A percentile compares a stretch with the other conserved stretches of the same genome.
Conservation (phyloP, 495 filamentous ascomycete genomes). For the Hypoxylon lenormandii region DNA sequence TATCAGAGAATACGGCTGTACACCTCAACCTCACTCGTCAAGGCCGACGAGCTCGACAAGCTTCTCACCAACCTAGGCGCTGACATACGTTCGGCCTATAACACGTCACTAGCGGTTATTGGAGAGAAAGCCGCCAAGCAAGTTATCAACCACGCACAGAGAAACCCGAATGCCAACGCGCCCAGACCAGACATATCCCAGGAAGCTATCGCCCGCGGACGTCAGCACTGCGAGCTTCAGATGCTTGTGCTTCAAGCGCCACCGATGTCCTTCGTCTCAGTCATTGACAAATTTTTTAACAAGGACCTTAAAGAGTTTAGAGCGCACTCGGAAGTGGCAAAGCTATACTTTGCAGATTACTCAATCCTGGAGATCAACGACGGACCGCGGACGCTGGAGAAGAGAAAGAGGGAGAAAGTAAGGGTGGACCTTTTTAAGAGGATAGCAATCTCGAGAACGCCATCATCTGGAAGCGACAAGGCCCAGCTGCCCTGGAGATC, state of each 20-base stretch:
- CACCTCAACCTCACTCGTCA: slow-evolving; percentile 56
- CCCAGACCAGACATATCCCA: slow-evolving; percentile 40
- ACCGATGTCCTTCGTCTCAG: slow-evolving; percentile 60
- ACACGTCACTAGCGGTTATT: slow-evolving; percentile 51
- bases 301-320: slow-evolving; percentile 57
- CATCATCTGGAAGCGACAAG: slow-evolving; percentile 27
- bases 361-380: slow-evolving; percentile 63
- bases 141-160: slow-evolving; percentile 41
- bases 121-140: slow-evolving; percentile 48
- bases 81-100: slow-evolving; percentile 63
- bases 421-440: slow-evolving; percentile 61
- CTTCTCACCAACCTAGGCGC: slow-evolving; percentile 57
- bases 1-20: slow-evolving; percentile 62
- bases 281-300: slow-evolving; percentile 62
- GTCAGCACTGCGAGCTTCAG: slow-evolving; percentile 61
- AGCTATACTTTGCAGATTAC: slow-evolving; percentile 65
- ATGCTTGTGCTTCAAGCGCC: slow-evolving; percentile 62
- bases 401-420: slow-evolving; percentile 37
- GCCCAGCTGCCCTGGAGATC: slow-evolving; percentile 59
- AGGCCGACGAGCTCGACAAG: slow-evolving; percentile 63
- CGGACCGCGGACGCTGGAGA: slow-evolving; percentile 44
- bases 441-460: slow-evolving; percentile 30
- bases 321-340: slow-evolving; percentile 56
- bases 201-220: slow-evolving; percentile 44
- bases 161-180: slow-evolving; percentile 43